Conservation (phyloP, 257 asterid species). For the Penstemon newberryi region DNA sequence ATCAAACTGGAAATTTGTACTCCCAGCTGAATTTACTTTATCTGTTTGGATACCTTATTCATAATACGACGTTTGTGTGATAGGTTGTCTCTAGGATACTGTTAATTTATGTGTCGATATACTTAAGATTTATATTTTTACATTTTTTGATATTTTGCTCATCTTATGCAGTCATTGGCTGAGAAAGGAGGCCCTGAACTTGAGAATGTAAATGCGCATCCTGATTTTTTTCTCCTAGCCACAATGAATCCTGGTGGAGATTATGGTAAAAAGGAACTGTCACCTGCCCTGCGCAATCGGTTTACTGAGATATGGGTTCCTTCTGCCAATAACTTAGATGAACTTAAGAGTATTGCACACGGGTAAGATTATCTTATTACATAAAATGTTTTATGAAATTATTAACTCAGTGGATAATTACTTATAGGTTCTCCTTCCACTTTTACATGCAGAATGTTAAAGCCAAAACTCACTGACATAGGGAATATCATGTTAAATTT, state of each 20-base stretch:
- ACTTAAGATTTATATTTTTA: background rate
- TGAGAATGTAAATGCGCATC: conserved; percentile 68
- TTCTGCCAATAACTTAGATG: conserved; percentile 65
- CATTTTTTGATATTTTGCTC: conserved; percentile 21
- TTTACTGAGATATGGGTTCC: conserved; percentile 99
- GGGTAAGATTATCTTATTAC: conserved; percentile 41
- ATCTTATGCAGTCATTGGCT: conserved; percentile 70
- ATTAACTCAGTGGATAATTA: conserved; percentile 4
- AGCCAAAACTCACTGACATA: conserved; percentile 40
- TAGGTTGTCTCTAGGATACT: background rate
- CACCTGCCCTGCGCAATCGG: conserved; percentile 97
- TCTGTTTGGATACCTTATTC: too few relatives aligned
- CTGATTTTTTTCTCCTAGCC: conserved; percentile 74
- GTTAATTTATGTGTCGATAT: too few relatives aligned
- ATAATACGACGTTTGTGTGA: background rate
- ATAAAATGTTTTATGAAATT: conserved; percentile 9
- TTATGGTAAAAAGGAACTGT: conserved; percentile 91
- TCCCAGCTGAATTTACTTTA: background rate
- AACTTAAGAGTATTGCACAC: conserved; percentile 81
- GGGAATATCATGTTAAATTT: conserved; percentile 74
- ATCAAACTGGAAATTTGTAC: background rate
- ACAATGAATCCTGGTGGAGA: conserved; percentile 99
- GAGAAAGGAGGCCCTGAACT: conserved; percentile 95
- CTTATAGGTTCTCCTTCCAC: conserved; percentile 11
- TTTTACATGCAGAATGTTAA: conserved; percentile 50